Percentiles rank a stretch among this genome's conserved stretches.
These are phyloP conservation scores for Thelonectria discophora DNA, from an alignment of 2,329 filamentous ascomycete species.

Conservation along the genomic window DNA sequence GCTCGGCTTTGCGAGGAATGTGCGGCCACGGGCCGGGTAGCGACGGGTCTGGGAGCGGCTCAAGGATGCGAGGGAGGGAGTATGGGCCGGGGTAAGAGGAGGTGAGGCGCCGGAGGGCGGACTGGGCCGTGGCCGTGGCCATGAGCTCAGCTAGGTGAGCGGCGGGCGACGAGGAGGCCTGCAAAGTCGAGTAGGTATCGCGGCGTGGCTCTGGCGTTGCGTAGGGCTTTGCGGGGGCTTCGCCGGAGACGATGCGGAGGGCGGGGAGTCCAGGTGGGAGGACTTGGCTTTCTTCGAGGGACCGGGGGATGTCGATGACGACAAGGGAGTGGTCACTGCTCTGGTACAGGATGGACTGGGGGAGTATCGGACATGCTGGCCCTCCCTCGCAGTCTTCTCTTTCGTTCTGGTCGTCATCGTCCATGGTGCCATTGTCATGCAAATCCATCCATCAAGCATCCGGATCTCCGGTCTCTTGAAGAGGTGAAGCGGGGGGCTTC, in stretches of 20 bases:
- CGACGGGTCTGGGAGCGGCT: conserved; percentile 20
- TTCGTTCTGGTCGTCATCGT: background rate
- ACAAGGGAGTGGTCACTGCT: conserved; percentile 55
- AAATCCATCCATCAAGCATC: background rate
- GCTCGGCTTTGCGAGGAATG: conserved; percentile 54
- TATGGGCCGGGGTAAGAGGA: conserved; percentile 54
- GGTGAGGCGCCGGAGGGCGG: conserved; percentile 53
- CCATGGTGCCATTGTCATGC: background rate
- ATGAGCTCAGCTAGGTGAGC: conserved; percentile 65
- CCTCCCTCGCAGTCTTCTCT: background rate
- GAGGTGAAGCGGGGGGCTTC: conserved; percentile 16
- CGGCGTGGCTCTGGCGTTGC: conserved; percentile 46
- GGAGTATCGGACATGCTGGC: conserved; percentile 3
- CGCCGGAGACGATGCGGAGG: conserved; percentile 57
- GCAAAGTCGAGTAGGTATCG: conserved; percentile 36
- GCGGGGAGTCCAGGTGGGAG: conserved; percentile 48
- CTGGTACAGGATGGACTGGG: conserved; percentile 47
- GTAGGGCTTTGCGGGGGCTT: conserved; percentile 56
- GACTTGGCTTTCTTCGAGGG: conserved; percentile 73
- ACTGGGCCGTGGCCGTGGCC: conserved; percentile 56
- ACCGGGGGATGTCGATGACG: conserved; percentile 74
- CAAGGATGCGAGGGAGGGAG: conserved; percentile 53
- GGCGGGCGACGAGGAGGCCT: conserved; percentile 49
- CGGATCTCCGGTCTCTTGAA: conserved; percentile 12
- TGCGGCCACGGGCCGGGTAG: conserved; percentile 29